Evolutionary conservation across 208 protist genomes (phyloP).

Genomic region (Crithidia sp.): DNA sequence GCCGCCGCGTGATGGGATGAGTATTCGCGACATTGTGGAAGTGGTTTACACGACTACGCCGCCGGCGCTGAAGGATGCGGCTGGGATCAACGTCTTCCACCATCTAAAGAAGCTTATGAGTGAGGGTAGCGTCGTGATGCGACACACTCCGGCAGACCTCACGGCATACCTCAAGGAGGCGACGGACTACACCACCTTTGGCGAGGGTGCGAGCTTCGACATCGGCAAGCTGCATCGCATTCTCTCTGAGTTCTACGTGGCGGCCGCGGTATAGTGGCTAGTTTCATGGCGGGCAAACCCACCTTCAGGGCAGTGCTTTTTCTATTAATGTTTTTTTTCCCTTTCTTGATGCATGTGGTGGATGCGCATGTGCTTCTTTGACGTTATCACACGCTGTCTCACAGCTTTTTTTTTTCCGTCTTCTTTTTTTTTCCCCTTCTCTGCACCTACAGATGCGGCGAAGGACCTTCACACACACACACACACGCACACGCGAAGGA

Average conservation of each 20-base stretch:
- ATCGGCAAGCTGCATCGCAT: slow-evolving; percentile 30
- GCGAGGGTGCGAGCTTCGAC: slow-evolving; percentile 41
- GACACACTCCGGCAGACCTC: slow-evolving; percentile 19
- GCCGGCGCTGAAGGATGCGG: slow-evolving; percentile 43
- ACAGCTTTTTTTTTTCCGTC: neutral
- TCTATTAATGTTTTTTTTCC: neutral
- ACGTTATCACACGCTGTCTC: too few species aligned
- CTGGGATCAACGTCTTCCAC: slow-evolving; percentile 65
- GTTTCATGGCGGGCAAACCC: neutral
- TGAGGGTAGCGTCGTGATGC: slow-evolving; percentile 40
- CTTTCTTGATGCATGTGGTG: neutral
- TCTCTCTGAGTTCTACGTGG: slow-evolving; percentile 43
- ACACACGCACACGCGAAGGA: neutral
- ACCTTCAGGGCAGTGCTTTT: too few species aligned
- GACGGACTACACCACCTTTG: slow-evolving; percentile 54
- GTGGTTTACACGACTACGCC: slow-evolving; percentile 56
- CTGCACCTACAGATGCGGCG: neutral
- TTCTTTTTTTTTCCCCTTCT: neutral
- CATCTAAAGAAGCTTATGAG: slow-evolving; percentile 66
- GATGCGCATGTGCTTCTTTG: too few species aligned
- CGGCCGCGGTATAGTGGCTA: slow-evolving; percentile 1
- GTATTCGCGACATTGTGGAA: slow-evolving; percentile 46
- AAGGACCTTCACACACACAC: too few species aligned
- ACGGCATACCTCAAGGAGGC: slow-evolving; percentile 38
- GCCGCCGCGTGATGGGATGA: neutral